Evolutionary conservation across 1,284 basidiomycete genomes (phyloP).

Genomic region (Neotropicomus parvogracilis): DNA sequence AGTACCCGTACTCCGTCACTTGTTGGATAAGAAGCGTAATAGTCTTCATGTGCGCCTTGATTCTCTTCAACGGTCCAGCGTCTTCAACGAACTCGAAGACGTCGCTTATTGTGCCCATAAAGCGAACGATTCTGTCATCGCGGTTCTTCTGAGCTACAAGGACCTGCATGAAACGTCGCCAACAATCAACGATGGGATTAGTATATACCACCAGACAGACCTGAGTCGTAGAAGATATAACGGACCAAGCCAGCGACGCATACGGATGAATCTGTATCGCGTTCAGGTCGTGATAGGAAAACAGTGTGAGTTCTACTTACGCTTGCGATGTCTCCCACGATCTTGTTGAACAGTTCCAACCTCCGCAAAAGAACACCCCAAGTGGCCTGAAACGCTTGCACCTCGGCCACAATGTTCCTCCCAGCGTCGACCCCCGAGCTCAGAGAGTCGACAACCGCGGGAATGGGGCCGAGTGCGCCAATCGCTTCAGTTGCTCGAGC

Average conservation of each 20-base stretch:
- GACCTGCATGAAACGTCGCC: not conserved
- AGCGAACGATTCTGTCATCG: not conserved
- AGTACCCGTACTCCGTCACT: conserved; percentile 6
- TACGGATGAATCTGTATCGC: not conserved
- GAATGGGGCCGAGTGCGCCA: not conserved
- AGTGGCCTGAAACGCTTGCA: not conserved
- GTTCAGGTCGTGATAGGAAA: not conserved
- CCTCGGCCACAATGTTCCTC: not conserved
- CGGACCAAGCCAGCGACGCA: not conserved
- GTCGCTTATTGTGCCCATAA: conserved; percentile 1
- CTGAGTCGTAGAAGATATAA: not conserved
- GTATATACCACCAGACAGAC: not conserved
- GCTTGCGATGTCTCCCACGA: not conserved
- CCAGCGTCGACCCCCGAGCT: not conserved
- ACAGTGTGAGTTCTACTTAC: not conserved
- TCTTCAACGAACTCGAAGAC: not conserved
- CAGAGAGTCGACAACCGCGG: not conserved
- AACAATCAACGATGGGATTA: not conserved
- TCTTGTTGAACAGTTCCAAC: not conserved
- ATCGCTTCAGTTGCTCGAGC: not conserved
- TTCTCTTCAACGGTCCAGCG: not conserved
- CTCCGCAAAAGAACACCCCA: not conserved
- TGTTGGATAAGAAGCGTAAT: conserved; percentile 1
- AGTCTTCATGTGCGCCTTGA: not conserved
- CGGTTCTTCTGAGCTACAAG: conserved; percentile 1